phyloP scores from a whole-genome alignment of 2,329 filamentous ascomycete genomes.

The Aspergillus chevalieri region DNA sequence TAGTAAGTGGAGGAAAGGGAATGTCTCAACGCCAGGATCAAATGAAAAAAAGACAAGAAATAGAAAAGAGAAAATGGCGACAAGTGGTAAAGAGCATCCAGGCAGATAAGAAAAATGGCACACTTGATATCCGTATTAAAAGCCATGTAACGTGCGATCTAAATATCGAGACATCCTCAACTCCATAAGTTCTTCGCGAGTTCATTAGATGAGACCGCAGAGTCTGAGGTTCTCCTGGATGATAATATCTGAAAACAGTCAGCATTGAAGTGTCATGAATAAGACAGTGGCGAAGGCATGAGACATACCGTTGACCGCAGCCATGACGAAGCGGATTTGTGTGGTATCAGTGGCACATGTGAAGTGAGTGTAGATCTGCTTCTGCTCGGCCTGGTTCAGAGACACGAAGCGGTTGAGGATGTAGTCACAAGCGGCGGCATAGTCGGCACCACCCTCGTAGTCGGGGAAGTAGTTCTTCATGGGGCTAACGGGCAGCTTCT shows the following conservation, averaged over 20 bases:
- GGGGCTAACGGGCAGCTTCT: slow-evolving; percentile 65
- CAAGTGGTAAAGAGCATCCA: slow-evolving; percentile 9
- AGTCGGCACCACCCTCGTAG: slow-evolving; percentile 89
- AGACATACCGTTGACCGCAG: slow-evolving; percentile 86
- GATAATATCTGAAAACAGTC: slow-evolving; percentile 73
- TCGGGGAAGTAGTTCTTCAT: slow-evolving; percentile 74
- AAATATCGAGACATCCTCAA: slow-evolving; percentile 22
- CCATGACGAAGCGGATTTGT: slow-evolving; percentile 99
- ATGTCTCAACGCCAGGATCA: slow-evolving; percentile 29
- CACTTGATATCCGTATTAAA: slow-evolving; percentile 22
- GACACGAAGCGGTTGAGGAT: slow-evolving; percentile 98
- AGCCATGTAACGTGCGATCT: slow-evolving; percentile 28
- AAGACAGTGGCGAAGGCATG: background rate
- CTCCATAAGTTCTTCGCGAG: slow-evolving; percentile 14
- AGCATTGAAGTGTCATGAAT: slow-evolving; percentile 3
- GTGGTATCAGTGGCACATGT: slow-evolving; percentile 98
- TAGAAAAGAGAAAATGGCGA: slow-evolving; percentile 14
- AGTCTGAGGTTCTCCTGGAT: slow-evolving; percentile 98
- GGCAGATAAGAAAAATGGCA: slow-evolving; percentile 8
- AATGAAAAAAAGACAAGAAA: slow-evolving; percentile 22
- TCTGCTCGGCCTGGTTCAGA: slow-evolving; percentile 97
- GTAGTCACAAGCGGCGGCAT: slow-evolving; percentile 93
- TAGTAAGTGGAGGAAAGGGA: slow-evolving; percentile 23
- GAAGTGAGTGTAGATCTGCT: slow-evolving; percentile 99
- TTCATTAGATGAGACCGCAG: slow-evolving; percentile 85